These are phyloP conservation scores for Huntiella abstrusa DNA, from an alignment of 2,329 filamentous ascomycete species.

Conservation along the genomic window DNA sequence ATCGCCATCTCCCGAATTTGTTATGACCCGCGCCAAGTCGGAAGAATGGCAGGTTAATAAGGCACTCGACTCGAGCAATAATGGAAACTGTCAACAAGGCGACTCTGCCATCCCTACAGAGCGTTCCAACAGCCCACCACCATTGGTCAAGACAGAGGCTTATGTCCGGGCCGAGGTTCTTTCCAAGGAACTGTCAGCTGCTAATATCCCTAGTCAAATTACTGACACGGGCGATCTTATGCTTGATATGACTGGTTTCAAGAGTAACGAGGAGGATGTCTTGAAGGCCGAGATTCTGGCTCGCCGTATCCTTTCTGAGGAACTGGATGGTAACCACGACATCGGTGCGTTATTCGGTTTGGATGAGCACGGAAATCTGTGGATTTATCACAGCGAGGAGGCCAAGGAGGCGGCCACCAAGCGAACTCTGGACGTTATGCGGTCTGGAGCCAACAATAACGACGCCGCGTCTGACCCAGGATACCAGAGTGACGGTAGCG, in stretches of 20 bases:
- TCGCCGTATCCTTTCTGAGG: constrained; percentile 77
- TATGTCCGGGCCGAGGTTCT: constrained; percentile 66
- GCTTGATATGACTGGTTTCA: constrained; percentile 96
- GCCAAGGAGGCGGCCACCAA: constrained; percentile 77
- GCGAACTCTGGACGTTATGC: constrained; percentile 33
- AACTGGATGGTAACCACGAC: constrained; percentile 87
- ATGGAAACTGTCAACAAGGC: constrained; percentile 25
- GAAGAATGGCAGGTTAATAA: constrained; percentile 16
- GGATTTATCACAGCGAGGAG: constrained; percentile 97
- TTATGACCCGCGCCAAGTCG: constrained; percentile 33
- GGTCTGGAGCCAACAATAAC: constrained; percentile 32
- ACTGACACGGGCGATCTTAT: constrained; percentile 87
- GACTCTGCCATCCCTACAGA: constrained; percentile 26
- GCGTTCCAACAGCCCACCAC: constrained; percentile 60
- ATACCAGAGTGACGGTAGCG: constrained; percentile 78
- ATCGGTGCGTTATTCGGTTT: constrained; percentile 90
- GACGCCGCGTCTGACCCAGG: constrained; percentile 84
- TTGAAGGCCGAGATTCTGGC: constrained; percentile 85
- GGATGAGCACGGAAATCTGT: constrained; percentile 90
- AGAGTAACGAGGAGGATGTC: constrained; percentile 81
- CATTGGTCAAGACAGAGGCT: constrained; percentile 52
- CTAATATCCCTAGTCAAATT: constrained; percentile 85
- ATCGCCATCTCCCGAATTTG: constrained; percentile 31
- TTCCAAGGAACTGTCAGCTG: constrained; percentile 70
- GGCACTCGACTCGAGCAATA: constrained; percentile 18